Percentiles rank a stretch among this genome's conserved stretches.
phyloP scores from a whole-genome alignment of 495 filamentous ascomycete genomes.

The Copromyces sp. region DNA sequence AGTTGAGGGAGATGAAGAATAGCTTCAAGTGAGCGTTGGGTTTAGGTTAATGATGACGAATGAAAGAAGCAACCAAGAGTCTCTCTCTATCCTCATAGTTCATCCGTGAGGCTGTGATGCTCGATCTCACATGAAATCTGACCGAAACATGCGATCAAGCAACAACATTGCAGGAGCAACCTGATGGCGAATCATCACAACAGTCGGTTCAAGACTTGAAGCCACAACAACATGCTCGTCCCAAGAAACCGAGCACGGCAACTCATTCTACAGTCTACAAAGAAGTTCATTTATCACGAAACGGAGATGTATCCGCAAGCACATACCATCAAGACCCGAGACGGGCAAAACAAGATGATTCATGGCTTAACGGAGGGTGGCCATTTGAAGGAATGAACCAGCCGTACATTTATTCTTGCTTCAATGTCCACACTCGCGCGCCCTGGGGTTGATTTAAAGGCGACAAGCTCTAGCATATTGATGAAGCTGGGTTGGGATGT shows the following conservation, averaged over 20 bases:
- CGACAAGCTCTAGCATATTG: conserved; percentile 45
- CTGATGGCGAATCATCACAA: background rate
- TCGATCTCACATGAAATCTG: background rate
- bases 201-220: background rate
- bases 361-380: conserved; percentile 15
- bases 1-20: conserved; percentile 91
- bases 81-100: background rate
- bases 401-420: conserved; percentile 30
- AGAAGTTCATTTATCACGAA: background rate
- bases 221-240: background rate
- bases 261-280: background rate
- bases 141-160: background rate
- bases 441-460: conserved; percentile 28
- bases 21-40: conserved; percentile 49
- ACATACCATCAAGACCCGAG: conserved; percentile 10
- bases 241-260: background rate
- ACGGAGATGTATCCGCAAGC: background rate
- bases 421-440: conserved; percentile 46
- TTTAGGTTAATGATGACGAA: background rate
- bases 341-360: conserved; percentile 8
- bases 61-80: background rate
- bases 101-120: background rate
- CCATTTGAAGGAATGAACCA: conserved; percentile 5
- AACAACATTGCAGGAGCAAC: background rate
- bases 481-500: conserved; percentile 23